phyloP scores from a whole-genome alignment of 2,329 filamentous ascomycete genomes.

The Zalaria obscura region DNA sequence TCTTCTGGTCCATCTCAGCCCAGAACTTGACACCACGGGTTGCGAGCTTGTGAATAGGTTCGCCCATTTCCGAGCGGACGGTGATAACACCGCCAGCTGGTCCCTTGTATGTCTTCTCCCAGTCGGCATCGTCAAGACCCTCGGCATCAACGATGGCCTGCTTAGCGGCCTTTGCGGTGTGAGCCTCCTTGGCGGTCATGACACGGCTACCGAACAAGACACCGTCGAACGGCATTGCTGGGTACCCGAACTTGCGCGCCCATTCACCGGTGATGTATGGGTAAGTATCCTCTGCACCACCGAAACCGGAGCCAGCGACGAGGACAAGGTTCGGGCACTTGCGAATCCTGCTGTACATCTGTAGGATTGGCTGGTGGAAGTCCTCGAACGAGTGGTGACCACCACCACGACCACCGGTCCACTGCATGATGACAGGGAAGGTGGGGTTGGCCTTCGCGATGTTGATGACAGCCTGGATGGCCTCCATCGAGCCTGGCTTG shows the following conservation, averaged over 20 bases:
- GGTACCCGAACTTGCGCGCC: conserved; percentile 77
- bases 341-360: conserved; percentile 82
- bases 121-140: conserved; percentile 67
- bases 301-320: conserved; percentile 83
- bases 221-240: conserved; percentile 88
- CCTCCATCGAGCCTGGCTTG: conserved; percentile 82
- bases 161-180: conserved; percentile 78
- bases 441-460: conserved; percentile 87
- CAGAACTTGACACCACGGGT: conserved; percentile 93
- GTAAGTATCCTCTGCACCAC: conserved; percentile 78
- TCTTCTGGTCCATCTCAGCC: conserved; percentile 98
- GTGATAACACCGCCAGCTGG: conserved; percentile 88
- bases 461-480: conserved; percentile 80
- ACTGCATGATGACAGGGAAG: conserved; percentile 87
- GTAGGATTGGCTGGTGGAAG: conserved; percentile 81
- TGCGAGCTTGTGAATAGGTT: conserved; percentile 97
- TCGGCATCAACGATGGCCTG: conserved; percentile 77
- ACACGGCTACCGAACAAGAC: conserved; percentile 82
- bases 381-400: conserved; percentile 93
- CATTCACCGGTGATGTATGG: conserved; percentile 82
- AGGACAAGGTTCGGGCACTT: conserved; percentile 77
- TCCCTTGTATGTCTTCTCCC: conserved; percentile 90
- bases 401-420: conserved; percentile 87
- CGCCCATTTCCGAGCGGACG: conserved; percentile 96
- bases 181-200: conserved; percentile 88